Evolutionary conservation across 1,139 yeast genomes (phyloP).

Genomic region (Kodamaea derodonti): DNA sequence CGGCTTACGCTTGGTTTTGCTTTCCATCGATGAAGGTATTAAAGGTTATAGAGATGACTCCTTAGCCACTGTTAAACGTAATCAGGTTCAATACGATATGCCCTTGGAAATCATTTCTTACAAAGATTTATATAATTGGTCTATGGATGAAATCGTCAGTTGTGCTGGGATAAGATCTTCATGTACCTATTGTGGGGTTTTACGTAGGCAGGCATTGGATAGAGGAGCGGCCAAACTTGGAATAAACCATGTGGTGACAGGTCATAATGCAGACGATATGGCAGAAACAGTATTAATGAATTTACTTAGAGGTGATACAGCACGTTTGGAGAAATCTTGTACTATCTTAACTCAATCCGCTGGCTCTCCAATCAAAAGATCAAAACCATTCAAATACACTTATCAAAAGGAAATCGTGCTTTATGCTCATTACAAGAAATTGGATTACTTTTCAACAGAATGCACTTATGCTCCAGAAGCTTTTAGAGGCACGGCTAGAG

Average conservation of each 20-base stretch:
- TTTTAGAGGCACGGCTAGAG: conserved; percentile 95
- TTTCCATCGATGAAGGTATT: conserved; percentile 95
- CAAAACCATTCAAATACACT: conserved; percentile 93
- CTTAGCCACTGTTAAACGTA: conserved; percentile 91
- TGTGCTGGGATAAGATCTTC: conserved; percentile 93
- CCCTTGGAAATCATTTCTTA: conserved; percentile 89
- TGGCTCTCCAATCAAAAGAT: conserved; percentile 81
- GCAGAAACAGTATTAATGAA: conserved; percentile 98
- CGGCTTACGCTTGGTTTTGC: conserved; percentile 74
- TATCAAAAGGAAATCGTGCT: conserved; percentile 97
- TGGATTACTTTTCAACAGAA: conserved; percentile 95
- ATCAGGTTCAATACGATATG: conserved; percentile 82
- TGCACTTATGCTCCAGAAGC: conserved; percentile 99
- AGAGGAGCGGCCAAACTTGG: conserved; percentile 91
- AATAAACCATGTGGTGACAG: conserved; percentile 90
- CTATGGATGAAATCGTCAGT: conserved; percentile 96
- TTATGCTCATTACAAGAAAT: conserved; percentile 92
- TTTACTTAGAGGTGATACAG: conserved; percentile 90
- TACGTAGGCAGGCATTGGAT: conserved; percentile 93
- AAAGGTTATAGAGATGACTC: conserved; percentile 97
- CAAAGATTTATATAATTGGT: conserved; percentile 88
- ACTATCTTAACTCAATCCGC: conserved; percentile 76
- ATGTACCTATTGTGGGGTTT: conserved; percentile 97
- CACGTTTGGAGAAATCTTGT: conserved; percentile 87
- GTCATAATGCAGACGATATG: conserved; percentile 99